These are phyloP conservation scores for Rhodotorula toruloides DNA, from an alignment of 768 basidiomycete genomes.

Conservation along the genomic window DNA sequence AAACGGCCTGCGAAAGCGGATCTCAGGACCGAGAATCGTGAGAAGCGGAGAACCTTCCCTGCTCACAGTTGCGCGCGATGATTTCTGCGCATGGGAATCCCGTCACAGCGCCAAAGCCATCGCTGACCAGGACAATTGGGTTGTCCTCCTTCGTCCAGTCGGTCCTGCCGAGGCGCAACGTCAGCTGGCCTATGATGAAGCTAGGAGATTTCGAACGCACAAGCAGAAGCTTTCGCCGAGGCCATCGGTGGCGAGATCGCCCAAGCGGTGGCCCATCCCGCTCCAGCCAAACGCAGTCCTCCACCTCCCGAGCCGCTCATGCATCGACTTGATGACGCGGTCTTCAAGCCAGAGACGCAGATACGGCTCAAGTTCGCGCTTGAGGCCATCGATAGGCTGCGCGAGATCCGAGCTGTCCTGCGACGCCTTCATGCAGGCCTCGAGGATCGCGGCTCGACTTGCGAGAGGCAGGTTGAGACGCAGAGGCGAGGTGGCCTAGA, in stretches of 20 bases:
- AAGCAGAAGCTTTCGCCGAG: slow-evolving; percentile 24
- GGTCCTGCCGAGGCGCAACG: not conserved
- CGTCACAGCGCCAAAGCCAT: slow-evolving; percentile 24
- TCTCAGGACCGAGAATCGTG: not conserved
- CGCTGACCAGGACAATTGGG: slow-evolving; percentile 21
- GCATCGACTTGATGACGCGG: slow-evolving; percentile 12
- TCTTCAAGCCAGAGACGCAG: slow-evolving; percentile 21
- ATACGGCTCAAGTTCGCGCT: not conserved
- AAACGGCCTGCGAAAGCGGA: slow-evolving; percentile 18
- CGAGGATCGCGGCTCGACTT: slow-evolving; percentile 24
- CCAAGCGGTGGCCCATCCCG: not conserved
- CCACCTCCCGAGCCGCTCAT: slow-evolving; percentile 3
- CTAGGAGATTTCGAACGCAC: slow-evolving; percentile 2
- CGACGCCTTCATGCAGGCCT: not conserved
- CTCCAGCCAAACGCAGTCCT: not conserved
- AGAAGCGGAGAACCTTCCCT: not conserved
- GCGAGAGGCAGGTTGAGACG: slow-evolving; percentile 28
- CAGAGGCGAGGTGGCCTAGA: slow-evolving; percentile 12
- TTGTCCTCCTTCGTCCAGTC: slow-evolving; percentile 21
- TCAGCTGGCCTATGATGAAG: not conserved
- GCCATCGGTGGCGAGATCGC: not conserved
- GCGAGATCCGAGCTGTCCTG: not conserved
- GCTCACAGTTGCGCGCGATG: slow-evolving; percentile 31
- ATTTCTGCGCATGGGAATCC: slow-evolving; percentile 15
- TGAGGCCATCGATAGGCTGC: slow-evolving; percentile 13